These are phyloP conservation scores for Verticillium tricorpus DNA, from an alignment of 2,329 filamentous ascomycete genomes.

Conservation along the genomic window DNA sequence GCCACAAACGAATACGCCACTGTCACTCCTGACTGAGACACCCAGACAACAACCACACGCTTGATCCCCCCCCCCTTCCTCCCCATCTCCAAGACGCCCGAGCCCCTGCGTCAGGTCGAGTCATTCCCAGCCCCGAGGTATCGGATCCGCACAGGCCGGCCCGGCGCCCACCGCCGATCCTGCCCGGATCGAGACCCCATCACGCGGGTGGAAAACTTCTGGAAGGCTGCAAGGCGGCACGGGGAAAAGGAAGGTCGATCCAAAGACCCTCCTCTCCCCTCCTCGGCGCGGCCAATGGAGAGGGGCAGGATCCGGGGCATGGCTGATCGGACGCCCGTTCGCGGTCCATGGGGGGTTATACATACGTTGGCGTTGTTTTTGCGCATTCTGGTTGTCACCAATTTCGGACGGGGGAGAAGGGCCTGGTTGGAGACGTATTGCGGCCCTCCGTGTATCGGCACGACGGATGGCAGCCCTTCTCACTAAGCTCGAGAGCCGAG, in stretches of 20 bases:
- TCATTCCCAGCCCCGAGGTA: not conserved
- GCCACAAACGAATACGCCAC: not conserved
- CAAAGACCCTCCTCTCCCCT: too few species aligned
- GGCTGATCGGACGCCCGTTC: too few species aligned
- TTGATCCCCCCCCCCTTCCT: not conserved
- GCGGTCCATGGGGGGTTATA: too few species aligned
- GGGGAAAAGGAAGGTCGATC: not conserved
- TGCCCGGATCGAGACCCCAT: not conserved
- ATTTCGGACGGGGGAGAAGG: too few species aligned
- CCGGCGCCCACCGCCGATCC: not conserved
- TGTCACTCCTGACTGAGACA: not conserved
- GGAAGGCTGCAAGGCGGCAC: not conserved
- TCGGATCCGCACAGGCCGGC: not conserved
- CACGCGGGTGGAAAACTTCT: conserved; percentile 1
- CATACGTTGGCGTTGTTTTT: too few species aligned
- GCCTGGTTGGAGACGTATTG: too few species aligned
- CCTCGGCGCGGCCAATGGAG: not conserved
- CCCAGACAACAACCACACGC: not conserved
- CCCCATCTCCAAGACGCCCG: not conserved
- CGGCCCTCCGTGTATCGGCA: too few species aligned
- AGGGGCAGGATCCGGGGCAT: not conserved
- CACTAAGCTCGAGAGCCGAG: not conserved
- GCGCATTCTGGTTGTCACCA: too few species aligned
- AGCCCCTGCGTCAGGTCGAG: not conserved
- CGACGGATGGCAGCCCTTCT: too few species aligned